Base-by-base conservation (phyloP, 768 basidiomycete species). In the Russula sp. region DNA sequence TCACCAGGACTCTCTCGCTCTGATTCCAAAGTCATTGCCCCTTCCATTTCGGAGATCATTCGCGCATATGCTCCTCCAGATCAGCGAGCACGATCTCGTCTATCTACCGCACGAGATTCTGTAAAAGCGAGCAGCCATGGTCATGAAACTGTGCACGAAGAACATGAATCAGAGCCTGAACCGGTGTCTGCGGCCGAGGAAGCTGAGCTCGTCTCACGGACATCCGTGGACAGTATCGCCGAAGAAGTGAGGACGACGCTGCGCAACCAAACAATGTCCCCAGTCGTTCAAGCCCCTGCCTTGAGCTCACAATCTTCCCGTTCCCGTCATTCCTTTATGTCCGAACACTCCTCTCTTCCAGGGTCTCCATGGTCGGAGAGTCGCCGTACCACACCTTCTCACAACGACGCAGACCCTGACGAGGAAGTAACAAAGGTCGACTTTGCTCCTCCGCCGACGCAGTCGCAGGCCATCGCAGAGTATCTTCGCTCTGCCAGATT, bases 41-140 rank as follows among this genome's bases (percentile, higher is more conserved):
- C 92, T 50, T 89, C 90, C 14, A 94, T 94, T 70, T 88, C 87
- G 43, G 91, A 94, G 59, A 94, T 94, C 63, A 93, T 94, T 63
- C 85, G 87, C 34, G 81, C 81, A 32, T 84, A 93, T 74, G 84
- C 85, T 3, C 88, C 88, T n/a, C 77, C 75, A 22, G 76, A 81
- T 66, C 74, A 75, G 53, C 83, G 82, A 67, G 72, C 71, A 34
- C 79, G 81, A 43, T 73, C 78, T n/a, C 77, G 79, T 42, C 77
- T 79, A 35, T 68, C 79, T n/a, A 74, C 75, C 61, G 66, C 67
- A 65, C 79, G 79, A 45, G 75, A 79, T 41, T 80, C 83, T 6
- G 70, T 80, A 11, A 72, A 76, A 38, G 77, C 75, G 32, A 81
- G 77, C 67, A 74, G 78, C 60, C 77, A 77, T 47, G 66, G 70